Conservation (phyloP, 225 moss, liverwort and hornwort genomes). For the Polytrichum commune region DNA sequence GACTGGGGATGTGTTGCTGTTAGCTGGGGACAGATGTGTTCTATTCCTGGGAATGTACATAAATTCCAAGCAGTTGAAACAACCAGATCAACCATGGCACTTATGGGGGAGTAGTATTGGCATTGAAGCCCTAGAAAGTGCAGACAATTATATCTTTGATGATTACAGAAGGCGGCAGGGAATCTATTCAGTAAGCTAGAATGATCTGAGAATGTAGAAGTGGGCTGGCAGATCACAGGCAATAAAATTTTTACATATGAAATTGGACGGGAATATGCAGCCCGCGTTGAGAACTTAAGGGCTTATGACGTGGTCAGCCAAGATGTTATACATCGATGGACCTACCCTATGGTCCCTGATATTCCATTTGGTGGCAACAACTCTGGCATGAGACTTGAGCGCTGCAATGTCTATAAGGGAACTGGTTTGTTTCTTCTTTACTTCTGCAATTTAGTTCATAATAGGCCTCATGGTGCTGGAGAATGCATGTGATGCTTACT, state of each 20-base stretch:
- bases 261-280: constrained; percentile 87
- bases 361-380: constrained; percentile 66
- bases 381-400: constrained; percentile 72
- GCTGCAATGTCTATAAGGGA: constrained; percentile 91
- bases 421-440: constrained; percentile 52
- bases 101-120: no score
- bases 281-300: constrained; percentile 86
- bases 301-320: constrained; percentile 92
- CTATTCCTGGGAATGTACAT: no score
- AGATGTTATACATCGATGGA: constrained; percentile 95
- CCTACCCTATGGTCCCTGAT: constrained; percentile 96
- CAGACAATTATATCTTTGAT: no score
- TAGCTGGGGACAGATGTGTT: no score
- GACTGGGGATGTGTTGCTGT: no score
- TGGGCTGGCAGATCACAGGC: constrained; percentile 74
- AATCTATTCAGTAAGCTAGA: neutral
- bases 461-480: no score
- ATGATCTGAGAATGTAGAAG: constrained; percentile 15
- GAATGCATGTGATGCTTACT: no score
- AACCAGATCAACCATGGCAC: no score
- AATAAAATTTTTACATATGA: constrained; percentile 94
- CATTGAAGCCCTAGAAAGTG: no score
- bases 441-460: neutral
- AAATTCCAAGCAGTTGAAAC: no score
- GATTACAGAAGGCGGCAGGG: neutral